Conservation (phyloP, 805 yeast species). For the Komagataella kurtzmanii region DNA sequence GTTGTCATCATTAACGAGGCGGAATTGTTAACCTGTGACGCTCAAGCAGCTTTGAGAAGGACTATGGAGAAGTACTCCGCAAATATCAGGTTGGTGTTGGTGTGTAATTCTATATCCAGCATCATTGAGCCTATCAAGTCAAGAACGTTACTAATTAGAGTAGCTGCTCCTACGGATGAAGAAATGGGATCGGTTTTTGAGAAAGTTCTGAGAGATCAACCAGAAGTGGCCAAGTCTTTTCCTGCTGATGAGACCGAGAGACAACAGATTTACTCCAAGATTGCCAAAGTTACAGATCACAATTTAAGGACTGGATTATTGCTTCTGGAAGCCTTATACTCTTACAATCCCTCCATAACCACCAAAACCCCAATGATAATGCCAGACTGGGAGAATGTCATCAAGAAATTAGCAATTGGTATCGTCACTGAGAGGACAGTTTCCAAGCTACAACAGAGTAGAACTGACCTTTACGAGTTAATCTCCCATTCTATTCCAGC, state of each 20-base stretch:
- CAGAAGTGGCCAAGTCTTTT: slow-evolving; percentile 14
- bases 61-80: slow-evolving; percentile 93
- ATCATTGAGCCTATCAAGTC: slow-evolving; percentile 92
- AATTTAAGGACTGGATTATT: slow-evolving; percentile 71
- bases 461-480: slow-evolving; percentile 68
- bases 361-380: slow-evolving; percentile 38
- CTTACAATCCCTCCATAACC: slow-evolving; percentile 47
- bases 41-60: slow-evolving; percentile 90
- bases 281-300: slow-evolving; percentile 46
- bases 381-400: slow-evolving; percentile 87
- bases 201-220: slow-evolving; percentile 45
- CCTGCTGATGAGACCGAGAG: slow-evolving; percentile 22
- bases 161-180: slow-evolving; percentile 59
- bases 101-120: slow-evolving; percentile 83
- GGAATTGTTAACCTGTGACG: slow-evolving; percentile 79
- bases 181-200: slow-evolving; percentile 48
- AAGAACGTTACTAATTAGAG: slow-evolving; percentile 77
- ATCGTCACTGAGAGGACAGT: slow-evolving; percentile 55
- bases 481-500: slow-evolving; percentile 93
- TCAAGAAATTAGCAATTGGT: slow-evolving; percentile 46
- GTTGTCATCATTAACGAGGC: slow-evolving; percentile 87
- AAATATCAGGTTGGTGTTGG: slow-evolving; percentile 69
- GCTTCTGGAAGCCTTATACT: slow-evolving; percentile 68
- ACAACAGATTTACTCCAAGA: slow-evolving; percentile 24
- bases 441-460: slow-evolving; percentile 39